phyloP scores from a whole-genome alignment of 2,329 filamentous ascomycete species.

The Calonectria pseudoreteaudii region DNA sequence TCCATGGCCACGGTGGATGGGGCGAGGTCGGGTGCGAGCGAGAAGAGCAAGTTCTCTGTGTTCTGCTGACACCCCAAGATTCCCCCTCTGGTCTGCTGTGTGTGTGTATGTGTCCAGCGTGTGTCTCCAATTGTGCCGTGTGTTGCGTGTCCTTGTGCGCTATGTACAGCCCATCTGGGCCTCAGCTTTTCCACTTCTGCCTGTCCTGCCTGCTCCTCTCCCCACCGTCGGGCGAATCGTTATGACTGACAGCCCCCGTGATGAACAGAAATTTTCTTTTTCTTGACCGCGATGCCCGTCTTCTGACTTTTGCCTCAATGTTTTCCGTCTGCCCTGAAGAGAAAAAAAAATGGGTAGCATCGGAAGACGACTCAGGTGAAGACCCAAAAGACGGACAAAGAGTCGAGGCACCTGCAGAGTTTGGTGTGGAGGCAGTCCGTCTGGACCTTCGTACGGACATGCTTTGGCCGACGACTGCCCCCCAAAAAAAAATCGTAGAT shows the following conservation, averaged over 20 bases:
- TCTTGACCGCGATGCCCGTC: constrained; percentile 2
- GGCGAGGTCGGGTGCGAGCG: constrained; percentile 23
- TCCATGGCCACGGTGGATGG: constrained; percentile 23
- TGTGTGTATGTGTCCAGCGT: constrained; percentile 26
- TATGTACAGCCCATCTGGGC: constrained; percentile 20
- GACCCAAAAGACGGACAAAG: neutral
- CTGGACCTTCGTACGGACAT: constrained; percentile 15
- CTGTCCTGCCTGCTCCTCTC: constrained; percentile 33
- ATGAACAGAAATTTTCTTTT: constrained; percentile 36
- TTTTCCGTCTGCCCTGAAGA: constrained; percentile 26
- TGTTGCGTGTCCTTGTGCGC: constrained; percentile 8
- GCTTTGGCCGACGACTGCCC: constrained; percentile 15
- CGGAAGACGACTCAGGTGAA: constrained; percentile 30
- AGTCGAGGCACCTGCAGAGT: constrained; percentile 33
- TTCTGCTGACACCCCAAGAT: constrained; percentile 43
- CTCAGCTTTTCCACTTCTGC: constrained; percentile 25
- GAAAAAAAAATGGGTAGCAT: constrained; percentile 26
- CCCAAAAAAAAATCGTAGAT: constrained; percentile 28
- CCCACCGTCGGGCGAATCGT: constrained; percentile 42
- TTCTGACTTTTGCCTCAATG: constrained; percentile 38
- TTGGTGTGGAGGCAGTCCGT: constrained; percentile 24
- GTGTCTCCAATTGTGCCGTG: constrained; percentile 23
- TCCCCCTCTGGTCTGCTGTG: constrained; percentile 12
- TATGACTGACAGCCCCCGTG: constrained; percentile 42
- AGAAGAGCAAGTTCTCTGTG: constrained; percentile 23